Evolutionary conservation across 352 stramenopile genomes (phyloP).

Genomic region (Phytopythium chamaehyphon): DNA sequence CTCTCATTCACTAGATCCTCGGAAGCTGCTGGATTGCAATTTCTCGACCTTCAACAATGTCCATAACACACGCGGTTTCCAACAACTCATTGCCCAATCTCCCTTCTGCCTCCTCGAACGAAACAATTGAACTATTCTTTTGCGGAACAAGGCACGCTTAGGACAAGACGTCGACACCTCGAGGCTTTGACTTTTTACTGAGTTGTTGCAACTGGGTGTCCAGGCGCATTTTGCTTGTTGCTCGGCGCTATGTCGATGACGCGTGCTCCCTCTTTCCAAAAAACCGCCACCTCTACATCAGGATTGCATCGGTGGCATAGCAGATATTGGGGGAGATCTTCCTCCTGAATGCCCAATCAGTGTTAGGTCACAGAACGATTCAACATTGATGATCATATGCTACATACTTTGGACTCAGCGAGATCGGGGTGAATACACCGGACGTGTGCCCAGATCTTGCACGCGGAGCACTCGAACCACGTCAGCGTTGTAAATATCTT

Average conservation of each 20-base stretch:
- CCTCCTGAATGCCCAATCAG: slow-evolving; percentile 11
- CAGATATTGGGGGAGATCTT: slow-evolving; percentile 43
- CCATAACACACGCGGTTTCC: too few species aligned
- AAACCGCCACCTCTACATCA: slow-evolving; percentile 12
- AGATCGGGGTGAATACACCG: slow-evolving; percentile 57
- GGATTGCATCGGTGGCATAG: slow-evolving; percentile 51
- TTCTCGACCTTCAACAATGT: too few species aligned
- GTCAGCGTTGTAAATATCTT: slow-evolving; percentile 51
- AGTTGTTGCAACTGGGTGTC: slow-evolving; percentile 2
- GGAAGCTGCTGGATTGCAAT: too few species aligned
- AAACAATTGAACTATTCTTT: too few species aligned
- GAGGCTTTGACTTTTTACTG: too few species aligned
- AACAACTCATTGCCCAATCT: too few species aligned
- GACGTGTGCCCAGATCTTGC: slow-evolving; percentile 75
- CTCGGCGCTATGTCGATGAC: slow-evolving; percentile 12
- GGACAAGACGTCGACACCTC: too few species aligned
- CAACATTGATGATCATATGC: not conserved
- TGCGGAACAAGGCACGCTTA: too few species aligned
- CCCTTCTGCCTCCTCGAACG: too few species aligned
- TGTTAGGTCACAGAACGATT: not conserved
- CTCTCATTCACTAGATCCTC: too few species aligned
- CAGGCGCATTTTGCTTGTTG: slow-evolving; percentile 7
- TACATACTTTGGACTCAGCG: slow-evolving; percentile 18
- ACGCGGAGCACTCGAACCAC: slow-evolving; percentile 82
- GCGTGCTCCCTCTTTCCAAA: slow-evolving; percentile 27